A percentile compares a stretch with the other conserved stretches of the same genome.
Conservation (phyloP, 768 basidiomycete genomes). For the Pulveroboletus sp. region DNA sequence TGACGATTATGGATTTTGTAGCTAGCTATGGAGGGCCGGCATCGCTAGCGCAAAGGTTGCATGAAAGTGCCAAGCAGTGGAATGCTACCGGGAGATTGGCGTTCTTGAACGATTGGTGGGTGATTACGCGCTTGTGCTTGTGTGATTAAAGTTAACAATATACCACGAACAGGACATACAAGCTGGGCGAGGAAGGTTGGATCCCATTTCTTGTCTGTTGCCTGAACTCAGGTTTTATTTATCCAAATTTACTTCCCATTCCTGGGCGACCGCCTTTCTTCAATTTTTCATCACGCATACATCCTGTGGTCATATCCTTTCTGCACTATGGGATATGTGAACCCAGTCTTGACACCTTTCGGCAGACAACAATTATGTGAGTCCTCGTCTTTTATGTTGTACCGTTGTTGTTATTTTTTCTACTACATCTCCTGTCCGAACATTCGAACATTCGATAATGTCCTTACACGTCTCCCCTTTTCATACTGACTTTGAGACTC, state of each 20-base stretch:
- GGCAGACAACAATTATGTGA: constrained; percentile 81
- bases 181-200: constrained; percentile 80
- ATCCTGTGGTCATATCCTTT: not conserved
- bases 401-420: not conserved
- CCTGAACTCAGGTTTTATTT: too few species aligned
- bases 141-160: not conserved
- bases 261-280: not conserved
- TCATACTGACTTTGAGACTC: too few species aligned
- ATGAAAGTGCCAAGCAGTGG: constrained; percentile 53
- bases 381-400: constrained; percentile 18
- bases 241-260: too few species aligned
- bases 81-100: constrained; percentile 57
- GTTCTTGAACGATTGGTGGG: constrained; percentile 82
- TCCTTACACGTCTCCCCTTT: not conserved
- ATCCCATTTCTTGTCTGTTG: not conserved
- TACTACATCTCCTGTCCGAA: not conserved
- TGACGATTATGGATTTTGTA: constrained; percentile 21
- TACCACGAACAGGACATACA: constrained; percentile 62
- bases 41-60: constrained; percentile 50
- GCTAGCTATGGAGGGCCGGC: constrained; percentile 61
- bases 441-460: not conserved
- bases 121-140: not conserved
- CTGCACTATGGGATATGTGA: too few species aligned
- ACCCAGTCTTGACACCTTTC: constrained; percentile 78
- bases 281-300: too few species aligned